Evolutionary conservation across 192 early-diverging fungal genomes (phyloP).

Genomic region (Coemansia interrupta): DNA sequence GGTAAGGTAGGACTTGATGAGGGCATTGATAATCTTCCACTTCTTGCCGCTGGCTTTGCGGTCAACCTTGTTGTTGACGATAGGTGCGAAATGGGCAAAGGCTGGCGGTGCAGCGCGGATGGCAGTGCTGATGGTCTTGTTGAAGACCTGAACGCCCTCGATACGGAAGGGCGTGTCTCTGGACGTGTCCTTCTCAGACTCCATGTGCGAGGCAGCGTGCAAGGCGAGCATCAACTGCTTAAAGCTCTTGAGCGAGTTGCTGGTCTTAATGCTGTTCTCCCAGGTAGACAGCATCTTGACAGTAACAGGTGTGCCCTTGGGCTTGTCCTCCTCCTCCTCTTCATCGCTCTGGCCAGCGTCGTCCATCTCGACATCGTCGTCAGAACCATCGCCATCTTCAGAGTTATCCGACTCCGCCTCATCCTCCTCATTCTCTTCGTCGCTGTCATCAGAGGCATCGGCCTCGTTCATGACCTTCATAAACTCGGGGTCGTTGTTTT

Average conservation of each 20-base stretch:
- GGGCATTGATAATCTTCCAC: slow-evolving; percentile 70
- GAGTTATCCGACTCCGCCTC: slow-evolving; percentile 35
- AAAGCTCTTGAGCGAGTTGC: slow-evolving; percentile 64
- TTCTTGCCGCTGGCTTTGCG: slow-evolving; percentile 44
- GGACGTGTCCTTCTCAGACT: slow-evolving; percentile 60
- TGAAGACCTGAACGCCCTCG: slow-evolving; percentile 67
- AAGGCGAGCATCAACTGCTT: slow-evolving; percentile 80
- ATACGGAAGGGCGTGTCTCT: slow-evolving; percentile 65
- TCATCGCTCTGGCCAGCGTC: slow-evolving; percentile 27
- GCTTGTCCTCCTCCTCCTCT: slow-evolving; percentile 27
- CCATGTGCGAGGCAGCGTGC: slow-evolving; percentile 73
- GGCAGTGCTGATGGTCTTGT: slow-evolving; percentile 72
- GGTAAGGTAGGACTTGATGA: slow-evolving; percentile 80
- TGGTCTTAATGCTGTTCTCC: slow-evolving; percentile 59
- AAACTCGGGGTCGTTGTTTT: slow-evolving; percentile 79
- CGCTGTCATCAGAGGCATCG: slow-evolving; percentile 41
- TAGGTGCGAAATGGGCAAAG: slow-evolving; percentile 65
- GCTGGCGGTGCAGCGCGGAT: slow-evolving; percentile 66
- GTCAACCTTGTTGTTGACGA: slow-evolving; percentile 33
- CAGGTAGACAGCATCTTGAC: slow-evolving; percentile 71
- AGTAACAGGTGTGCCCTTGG: slow-evolving; percentile 56
- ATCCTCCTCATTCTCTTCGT: slow-evolving; percentile 52
- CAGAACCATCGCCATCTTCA: slow-evolving; percentile 14
- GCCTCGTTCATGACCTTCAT: slow-evolving; percentile 71
- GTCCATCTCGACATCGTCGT: slow-evolving; percentile 48